Evolutionary conservation across 495 filamentous ascomycete species (phyloP), one percentile per base, ranked within the genome.

Genomic region (Podospora pseudoanserina): DNA sequence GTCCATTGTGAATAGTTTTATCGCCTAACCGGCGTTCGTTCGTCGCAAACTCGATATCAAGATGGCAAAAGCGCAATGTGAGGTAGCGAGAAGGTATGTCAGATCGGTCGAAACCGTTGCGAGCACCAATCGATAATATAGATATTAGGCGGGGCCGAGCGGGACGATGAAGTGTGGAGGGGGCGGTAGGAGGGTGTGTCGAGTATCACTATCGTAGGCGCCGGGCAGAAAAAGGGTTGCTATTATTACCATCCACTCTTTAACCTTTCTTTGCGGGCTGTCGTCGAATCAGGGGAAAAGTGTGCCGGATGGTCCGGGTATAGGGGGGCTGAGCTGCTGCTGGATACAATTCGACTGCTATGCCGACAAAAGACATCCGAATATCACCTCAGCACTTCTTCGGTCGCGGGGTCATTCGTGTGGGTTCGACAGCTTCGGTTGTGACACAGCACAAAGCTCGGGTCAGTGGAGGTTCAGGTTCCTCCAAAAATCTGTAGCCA

Each of bases 1-100:
- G 71, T 85, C 83, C 84, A 86, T 85, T 65, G 72, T 75, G 34
- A 69, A 44, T 39, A 66, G 20, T 16, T 34, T 26, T 30, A 54
- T 70, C 63, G 71, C 66, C 54, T 59, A 65, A 67, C 53, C 60
- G 63, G 68, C 63, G 56, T 32, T 61, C 30, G 61, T 63, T 32
- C 19, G 26, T 44, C 54, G 27, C 27, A 44, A 49, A 23, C 39
- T 44, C 16, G 66, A 20, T 34, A 56, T 32, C 39, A 49, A 49
- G 13, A 49, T 49, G 9, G 39, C 39, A 13, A 49, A 49, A 11
- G 15, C 9, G 39, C 13, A 49, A 49, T 23, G 9, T 49, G 9
- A 13, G 39, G 58, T 32, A 32, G 4, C 28, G 57, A 34, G 15
- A 15, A 13, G 67, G 30, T 44, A 49, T 5, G 28, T 64, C 53